A percentile compares a stretch with the other conserved stretches of the same genome.
These are phyloP conservation scores for Entonaema liquescens DNA, from an alignment of 495 filamentous ascomycete genomes.

Conservation along the genomic window DNA sequence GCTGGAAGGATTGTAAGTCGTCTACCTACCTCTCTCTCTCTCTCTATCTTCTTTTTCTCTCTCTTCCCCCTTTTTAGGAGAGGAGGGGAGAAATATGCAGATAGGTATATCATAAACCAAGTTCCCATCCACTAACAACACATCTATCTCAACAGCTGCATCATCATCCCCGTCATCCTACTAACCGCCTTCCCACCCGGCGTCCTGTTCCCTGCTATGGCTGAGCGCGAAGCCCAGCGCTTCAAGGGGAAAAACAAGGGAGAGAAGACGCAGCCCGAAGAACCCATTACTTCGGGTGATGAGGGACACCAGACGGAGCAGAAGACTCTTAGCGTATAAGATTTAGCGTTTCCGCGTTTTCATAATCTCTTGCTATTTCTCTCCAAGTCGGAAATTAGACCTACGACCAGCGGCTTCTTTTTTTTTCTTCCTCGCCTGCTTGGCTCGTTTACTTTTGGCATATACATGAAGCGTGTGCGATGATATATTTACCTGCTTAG, in stretches of 20 bases:
- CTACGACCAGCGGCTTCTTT: neutral
- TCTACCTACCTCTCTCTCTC: neutral
- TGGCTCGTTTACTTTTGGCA: neutral
- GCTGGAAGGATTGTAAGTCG: constrained; percentile 61
- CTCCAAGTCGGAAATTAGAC: neutral
- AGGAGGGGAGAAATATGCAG: no score
- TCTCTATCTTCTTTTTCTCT: constrained; percentile 1
- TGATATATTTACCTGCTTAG: neutral
- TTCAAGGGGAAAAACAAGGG: constrained; percentile 21
- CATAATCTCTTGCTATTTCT: neutral
- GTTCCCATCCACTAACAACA: neutral
- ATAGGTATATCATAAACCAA: neutral
- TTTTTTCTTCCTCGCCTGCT: neutral
- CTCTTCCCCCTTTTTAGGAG: constrained; percentile 2
- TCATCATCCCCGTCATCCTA: constrained; percentile 47
- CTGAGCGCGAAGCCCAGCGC: constrained; percentile 39
- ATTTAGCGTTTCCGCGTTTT: neutral
- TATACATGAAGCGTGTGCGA: neutral
- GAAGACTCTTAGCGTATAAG: constrained; percentile 10
- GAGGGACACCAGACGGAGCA: constrained; percentile 17
- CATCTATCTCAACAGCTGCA: constrained; percentile 46
- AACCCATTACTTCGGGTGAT: constrained; percentile 14
- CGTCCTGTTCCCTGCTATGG: constrained; percentile 53
- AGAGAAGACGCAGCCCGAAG: neutral
- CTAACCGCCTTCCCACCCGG: constrained; percentile 51